Percentiles rank a stretch among this genome's conserved stretches.
These are phyloP conservation scores for cucumber (Cucumis sativus) DNA, from an alignment of 306 rosid species.

Conservation along the genomic window DNA sequence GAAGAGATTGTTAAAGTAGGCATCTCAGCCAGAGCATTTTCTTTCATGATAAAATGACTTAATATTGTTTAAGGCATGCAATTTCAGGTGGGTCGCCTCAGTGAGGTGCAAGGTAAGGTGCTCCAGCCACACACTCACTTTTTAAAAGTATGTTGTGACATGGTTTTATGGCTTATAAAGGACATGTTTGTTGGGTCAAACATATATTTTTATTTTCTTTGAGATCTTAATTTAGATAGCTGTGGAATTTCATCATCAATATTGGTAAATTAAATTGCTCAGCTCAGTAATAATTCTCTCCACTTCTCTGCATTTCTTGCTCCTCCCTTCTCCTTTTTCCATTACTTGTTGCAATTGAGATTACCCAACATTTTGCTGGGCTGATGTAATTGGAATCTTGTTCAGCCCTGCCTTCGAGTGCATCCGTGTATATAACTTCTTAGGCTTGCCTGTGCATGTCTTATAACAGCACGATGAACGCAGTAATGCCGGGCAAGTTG, in stretches of 20 bases:
- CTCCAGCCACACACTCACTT: neutral
- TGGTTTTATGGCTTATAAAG: neutral
- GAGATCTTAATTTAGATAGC: neutral
- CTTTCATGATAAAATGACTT: neutral
- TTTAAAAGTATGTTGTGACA: neutral
- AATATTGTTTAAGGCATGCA: neutral
- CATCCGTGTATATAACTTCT: slow-evolving; percentile 39
- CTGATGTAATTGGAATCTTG: slow-evolving; percentile 40
- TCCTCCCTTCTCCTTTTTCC: neutral
- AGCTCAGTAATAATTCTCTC: neutral
- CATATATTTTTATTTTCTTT: neutral
- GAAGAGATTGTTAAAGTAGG: neutral
- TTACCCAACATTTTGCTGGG: slow-evolving; percentile 28
- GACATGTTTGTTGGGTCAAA: neutral
- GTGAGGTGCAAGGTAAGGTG: neutral
- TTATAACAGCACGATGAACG: slow-evolving; percentile 64
- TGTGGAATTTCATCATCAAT: neutral
- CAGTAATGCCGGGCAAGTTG: slow-evolving; percentile 40
- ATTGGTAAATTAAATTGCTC: neutral
- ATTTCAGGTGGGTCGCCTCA: neutral
- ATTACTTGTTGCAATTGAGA: slow-evolving; percentile 19
- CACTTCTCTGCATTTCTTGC: neutral
- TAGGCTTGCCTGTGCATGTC: slow-evolving; percentile 65
- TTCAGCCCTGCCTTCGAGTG: slow-evolving; percentile 41
- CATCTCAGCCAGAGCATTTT: neutral